A percentile compares a stretch with the other conserved stretches of the same genome.
phyloP scores from a whole-genome alignment of 2,329 filamentous ascomycete genomes.

The Keithomyces neogunnii region DNA sequence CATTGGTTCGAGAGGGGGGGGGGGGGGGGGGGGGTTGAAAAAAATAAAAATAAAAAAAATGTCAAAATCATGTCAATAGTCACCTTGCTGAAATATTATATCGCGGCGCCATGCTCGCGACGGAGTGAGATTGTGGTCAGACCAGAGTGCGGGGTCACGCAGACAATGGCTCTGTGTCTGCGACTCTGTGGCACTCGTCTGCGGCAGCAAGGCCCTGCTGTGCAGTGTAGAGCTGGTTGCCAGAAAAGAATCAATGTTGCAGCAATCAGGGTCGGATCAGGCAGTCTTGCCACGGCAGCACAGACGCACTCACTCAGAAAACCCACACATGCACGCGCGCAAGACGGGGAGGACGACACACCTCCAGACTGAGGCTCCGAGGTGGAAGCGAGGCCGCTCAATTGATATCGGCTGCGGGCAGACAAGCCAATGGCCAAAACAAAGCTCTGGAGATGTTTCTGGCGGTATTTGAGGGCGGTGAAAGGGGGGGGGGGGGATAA shows the following conservation, averaged over 20 bases:
- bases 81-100: slow-evolving; percentile 10
- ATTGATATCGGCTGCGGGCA: not conserved
- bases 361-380: not conserved
- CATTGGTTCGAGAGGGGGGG: not conserved
- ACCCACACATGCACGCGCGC: too few relatives aligned
- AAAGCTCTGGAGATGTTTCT: not conserved
- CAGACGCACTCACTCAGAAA: not conserved
- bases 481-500: not conserved
- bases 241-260: not conserved
- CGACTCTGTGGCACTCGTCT: too few relatives aligned
- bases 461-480: slow-evolving; percentile 1
- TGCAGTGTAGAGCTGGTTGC: too few relatives aligned
- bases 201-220: too few relatives aligned
- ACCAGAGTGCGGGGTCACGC: not conserved
- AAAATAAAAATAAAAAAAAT: not conserved
- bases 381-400: not conserved
- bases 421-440: not conserved
- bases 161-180: not conserved
- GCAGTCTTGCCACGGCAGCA: not conserved
- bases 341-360: not conserved
- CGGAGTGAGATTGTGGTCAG: not conserved
- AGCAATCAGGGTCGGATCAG: not conserved
- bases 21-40: not conserved
- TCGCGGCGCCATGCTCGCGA: slow-evolving; percentile 8
- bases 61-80: not conserved